A percentile compares a stretch with the other conserved stretches of the same genome.
These are phyloP conservation scores for Ophiorrhiza pumila DNA, from an alignment of 257 asterid genomes.

Conservation along the genomic window DNA sequence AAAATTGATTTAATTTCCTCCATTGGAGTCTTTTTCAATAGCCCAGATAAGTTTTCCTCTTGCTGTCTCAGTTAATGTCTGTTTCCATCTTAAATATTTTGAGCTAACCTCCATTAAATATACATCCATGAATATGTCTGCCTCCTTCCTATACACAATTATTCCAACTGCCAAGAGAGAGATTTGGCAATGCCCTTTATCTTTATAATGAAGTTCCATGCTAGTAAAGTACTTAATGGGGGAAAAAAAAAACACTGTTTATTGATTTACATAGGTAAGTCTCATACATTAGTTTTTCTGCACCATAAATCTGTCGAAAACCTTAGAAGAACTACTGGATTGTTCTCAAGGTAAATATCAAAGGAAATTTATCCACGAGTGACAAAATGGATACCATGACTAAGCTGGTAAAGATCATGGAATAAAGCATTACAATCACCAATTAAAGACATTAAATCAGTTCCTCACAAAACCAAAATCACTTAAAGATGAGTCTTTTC, in stretches of 20 bases:
- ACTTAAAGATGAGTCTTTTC: not conserved
- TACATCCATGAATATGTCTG: not conserved
- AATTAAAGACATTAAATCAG: not conserved
- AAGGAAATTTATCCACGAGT: not conserved
- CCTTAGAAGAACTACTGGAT: not conserved
- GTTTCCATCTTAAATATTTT: not conserved
- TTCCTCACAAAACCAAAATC: too few relatives aligned
- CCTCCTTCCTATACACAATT: not conserved
- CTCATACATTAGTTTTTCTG: not conserved
- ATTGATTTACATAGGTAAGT: not conserved
- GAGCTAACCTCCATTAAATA: not conserved
- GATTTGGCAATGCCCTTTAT: not conserved
- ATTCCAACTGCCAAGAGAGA: not conserved
- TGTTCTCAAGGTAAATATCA: not conserved
- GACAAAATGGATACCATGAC: not conserved
- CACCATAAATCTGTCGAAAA: not conserved
- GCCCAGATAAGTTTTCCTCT: not conserved
- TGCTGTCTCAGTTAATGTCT: not conserved
- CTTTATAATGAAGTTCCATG: not conserved
- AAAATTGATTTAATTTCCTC: not conserved
- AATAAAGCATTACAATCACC: not conserved
- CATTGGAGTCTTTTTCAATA: not conserved
- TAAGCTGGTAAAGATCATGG: not conserved
- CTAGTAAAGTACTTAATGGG: not conserved
- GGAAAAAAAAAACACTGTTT: not conserved